phyloP scores from a whole-genome alignment of 306 rosid genomes.

The Prunus kanzakura region DNA sequence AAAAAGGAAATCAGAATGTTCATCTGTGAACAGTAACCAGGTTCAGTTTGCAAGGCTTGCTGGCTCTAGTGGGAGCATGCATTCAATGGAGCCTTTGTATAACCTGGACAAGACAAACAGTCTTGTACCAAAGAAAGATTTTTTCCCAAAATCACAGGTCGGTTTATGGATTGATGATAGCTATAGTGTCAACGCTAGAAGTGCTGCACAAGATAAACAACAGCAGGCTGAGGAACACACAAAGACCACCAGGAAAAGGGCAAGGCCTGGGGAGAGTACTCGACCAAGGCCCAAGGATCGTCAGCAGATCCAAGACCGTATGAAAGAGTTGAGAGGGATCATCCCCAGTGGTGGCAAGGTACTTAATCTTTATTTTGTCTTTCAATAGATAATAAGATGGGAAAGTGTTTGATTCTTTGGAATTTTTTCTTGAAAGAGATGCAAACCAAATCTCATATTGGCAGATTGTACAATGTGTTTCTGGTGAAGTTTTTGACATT shows the following conservation, averaged over 20 bases:
- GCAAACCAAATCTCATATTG: background rate
- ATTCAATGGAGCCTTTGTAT: conserved; percentile 28
- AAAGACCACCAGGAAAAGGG: conserved; percentile 56
- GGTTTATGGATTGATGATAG: conserved; percentile 58
- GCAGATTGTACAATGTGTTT: background rate
- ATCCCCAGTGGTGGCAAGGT: conserved; percentile 86
- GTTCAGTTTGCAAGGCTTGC: conserved; percentile 24
- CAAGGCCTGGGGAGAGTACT: conserved; percentile 71
- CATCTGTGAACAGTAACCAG: conserved; percentile 37
- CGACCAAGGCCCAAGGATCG: conserved; percentile 94
- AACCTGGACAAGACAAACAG: conserved; percentile 27
- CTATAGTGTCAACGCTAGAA: conserved; percentile 44
- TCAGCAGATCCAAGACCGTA: conserved; percentile 91
- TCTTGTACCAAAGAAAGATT: conserved; percentile 44
- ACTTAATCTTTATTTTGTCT: conserved; percentile 16
- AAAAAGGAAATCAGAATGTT: conserved; percentile 36
- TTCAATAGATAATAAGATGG: background rate
- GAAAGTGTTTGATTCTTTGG: background rate
- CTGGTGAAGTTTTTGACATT: background rate
- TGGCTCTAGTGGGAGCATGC: conserved; percentile 25
- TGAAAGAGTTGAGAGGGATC: conserved; percentile 81
- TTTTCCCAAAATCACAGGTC: conserved; percentile 47
- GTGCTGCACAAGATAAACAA: conserved; percentile 25
- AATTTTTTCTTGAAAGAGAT: background rate
- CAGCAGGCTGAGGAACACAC: conserved; percentile 51